These are phyloP conservation scores for Amniculicola lignicola DNA, from an alignment of 495 filamentous ascomycete genomes.

Conservation along the genomic window DNA sequence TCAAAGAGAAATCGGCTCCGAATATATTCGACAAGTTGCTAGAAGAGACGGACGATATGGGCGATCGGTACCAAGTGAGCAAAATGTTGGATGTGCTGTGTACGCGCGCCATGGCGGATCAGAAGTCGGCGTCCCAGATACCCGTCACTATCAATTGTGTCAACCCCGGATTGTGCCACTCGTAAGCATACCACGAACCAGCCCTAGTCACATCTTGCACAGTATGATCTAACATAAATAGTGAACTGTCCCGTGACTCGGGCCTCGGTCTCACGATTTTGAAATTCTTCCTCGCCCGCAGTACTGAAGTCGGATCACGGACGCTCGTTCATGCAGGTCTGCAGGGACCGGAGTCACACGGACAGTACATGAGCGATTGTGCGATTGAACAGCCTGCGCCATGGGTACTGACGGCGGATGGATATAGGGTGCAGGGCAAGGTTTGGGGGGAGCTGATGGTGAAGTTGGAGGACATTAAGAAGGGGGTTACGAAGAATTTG, in stretches of 20 bases:
- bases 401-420: conserved; percentile 27
- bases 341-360: conserved; percentile 42
- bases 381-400: conserved; percentile 23
- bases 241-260: conserved; percentile 37
- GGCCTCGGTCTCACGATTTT: conserved; percentile 5
- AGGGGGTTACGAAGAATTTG: conserved; percentile 28
- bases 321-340: conserved; percentile 43
- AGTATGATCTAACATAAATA: conserved; percentile 1
- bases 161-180: conserved; percentile 45
- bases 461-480: conserved; percentile 36
- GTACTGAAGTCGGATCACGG: conserved; percentile 44
- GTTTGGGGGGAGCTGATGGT: conserved; percentile 36
- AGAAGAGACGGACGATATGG: conserved; percentile 35
- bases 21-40: conserved; percentile 33
- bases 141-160: conserved; percentile 43
- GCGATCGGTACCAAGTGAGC: conserved; percentile 26
- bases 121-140: background rate
- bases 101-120: conserved; percentile 5
- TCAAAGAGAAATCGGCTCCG: conserved; percentile 30
- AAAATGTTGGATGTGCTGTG: conserved; percentile 17
- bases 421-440: conserved; percentile 31
- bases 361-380: conserved; percentile 39
- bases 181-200: conserved; percentile 13
- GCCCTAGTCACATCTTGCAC: background rate
- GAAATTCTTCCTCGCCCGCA: conserved; percentile 33